Conservation (phyloP, 208 protist genomes). For the Leishmania major region DNA sequence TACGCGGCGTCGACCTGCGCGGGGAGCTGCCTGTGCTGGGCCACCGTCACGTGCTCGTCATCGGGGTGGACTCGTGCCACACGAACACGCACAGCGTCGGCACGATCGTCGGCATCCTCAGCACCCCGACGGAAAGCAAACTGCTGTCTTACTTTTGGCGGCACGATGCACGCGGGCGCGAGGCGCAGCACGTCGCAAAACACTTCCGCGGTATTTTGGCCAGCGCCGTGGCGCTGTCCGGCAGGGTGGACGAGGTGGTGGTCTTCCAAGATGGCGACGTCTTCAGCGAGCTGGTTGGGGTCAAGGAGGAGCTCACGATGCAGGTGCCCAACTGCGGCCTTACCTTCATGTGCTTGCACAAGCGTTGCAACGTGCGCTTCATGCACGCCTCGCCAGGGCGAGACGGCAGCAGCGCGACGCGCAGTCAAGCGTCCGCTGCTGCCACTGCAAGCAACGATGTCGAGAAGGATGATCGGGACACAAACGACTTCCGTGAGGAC, state of each 20-base stretch:
- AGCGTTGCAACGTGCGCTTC: slow-evolving; percentile 90
- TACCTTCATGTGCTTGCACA: slow-evolving; percentile 91
- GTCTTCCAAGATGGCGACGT: slow-evolving; percentile 91
- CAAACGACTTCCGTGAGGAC: background rate
- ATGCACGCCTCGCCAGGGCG: slow-evolving; percentile 36
- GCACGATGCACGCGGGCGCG: slow-evolving; percentile 69
- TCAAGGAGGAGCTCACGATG: slow-evolving; percentile 59
- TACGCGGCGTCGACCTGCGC: slow-evolving; percentile 62
- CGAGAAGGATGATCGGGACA: background rate
- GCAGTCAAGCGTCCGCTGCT: background rate
- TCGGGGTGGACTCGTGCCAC: slow-evolving; percentile 90
- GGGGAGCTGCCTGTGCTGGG: slow-evolving; percentile 69
- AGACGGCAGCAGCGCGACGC: slow-evolving; percentile 12
- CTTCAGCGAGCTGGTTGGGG: slow-evolving; percentile 66
- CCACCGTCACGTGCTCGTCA: slow-evolving; percentile 54
- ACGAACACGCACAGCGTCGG: slow-evolving; percentile 71
- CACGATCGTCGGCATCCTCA: slow-evolving; percentile 74
- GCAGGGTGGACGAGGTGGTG: slow-evolving; percentile 84
- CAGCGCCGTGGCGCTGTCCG: slow-evolving; percentile 43
- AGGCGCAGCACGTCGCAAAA: slow-evolving; percentile 53
- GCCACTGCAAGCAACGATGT: background rate
- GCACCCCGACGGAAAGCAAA: slow-evolving; percentile 48
- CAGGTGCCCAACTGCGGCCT: slow-evolving; percentile 67
- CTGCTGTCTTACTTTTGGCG: slow-evolving; percentile 80
- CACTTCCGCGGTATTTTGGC: slow-evolving; percentile 60